Evolutionary conservation across 2,329 filamentous ascomycete species (phyloP).

Genomic region (Ophiostoma ulmi): DNA sequence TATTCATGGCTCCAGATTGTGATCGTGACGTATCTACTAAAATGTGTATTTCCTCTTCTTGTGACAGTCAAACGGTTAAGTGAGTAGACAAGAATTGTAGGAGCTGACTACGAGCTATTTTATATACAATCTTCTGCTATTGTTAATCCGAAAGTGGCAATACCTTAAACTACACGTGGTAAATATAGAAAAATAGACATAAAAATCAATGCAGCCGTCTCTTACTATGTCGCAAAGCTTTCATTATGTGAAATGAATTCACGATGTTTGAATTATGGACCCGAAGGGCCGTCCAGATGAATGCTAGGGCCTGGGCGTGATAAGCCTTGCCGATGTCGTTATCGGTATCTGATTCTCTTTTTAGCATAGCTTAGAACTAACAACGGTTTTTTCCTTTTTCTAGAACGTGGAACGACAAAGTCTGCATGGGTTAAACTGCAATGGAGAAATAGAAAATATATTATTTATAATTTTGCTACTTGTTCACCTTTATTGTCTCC

Average conservation of each 20-base stretch:
- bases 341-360: not conserved
- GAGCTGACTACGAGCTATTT: no score
- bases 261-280: not conserved
- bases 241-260: not conserved
- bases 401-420: not conserved
- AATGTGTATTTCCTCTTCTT: not conserved
- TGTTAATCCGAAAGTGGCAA: not conserved
- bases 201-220: not conserved
- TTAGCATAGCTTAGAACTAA: not conserved
- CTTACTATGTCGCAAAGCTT: not conserved
- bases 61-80: no score
- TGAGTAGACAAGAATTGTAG: no score
- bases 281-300: not conserved
- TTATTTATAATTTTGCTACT: not conserved
- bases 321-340: constrained; percentile 8
- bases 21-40: not conserved
- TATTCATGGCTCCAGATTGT: not conserved
- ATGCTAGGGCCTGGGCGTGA: not conserved
- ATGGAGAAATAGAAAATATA: no score
- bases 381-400: not conserved
- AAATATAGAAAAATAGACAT: not conserved
- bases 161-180: not conserved
- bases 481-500: no score
- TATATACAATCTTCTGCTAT: no score
- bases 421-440: no score